Percentiles rank a stretch among this genome's conserved stretches.
Evolutionary conservation across 1,284 basidiomycete species (phyloP).

Genomic region (Naganishia cerealis): DNA sequence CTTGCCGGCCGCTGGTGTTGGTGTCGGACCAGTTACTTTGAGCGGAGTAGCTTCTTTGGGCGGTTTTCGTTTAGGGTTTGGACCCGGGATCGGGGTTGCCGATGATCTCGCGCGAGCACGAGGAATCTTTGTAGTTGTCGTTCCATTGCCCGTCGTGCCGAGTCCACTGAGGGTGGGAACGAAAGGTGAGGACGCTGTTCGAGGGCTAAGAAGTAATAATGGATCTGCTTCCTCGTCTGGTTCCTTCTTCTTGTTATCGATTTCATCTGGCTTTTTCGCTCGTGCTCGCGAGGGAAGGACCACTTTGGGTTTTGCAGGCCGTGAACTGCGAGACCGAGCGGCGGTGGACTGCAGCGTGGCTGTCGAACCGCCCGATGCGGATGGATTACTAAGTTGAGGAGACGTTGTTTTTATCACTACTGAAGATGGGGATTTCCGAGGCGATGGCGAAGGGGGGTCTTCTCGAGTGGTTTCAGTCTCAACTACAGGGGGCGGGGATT

Average conservation of each 20-base stretch:
- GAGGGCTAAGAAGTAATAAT: not conserved
- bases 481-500: constrained; percentile 3
- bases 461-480: not conserved
- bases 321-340: not conserved
- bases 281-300: not conserved
- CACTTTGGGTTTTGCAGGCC: constrained; percentile 1
- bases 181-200: not conserved
- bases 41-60: not conserved
- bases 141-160: not conserved
- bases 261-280: not conserved
- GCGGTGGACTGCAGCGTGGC: not conserved
- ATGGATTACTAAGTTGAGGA: not conserved
- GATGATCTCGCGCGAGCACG: constrained; percentile 4
- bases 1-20: not conserved
- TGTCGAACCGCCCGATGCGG: not conserved
- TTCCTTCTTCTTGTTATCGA: not conserved
- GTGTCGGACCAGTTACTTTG: not conserved
- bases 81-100: constrained; percentile 9
- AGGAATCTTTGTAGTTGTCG: not conserved
- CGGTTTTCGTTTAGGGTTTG: constrained; percentile 6
- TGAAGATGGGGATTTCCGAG: not conserved
- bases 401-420: not conserved
- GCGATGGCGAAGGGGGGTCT: no score
- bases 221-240: not conserved
- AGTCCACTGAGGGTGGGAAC: not conserved